Conservation (phyloP, 2,329 filamentous ascomycete species). For the Beauveria rudraprayagi region DNA sequence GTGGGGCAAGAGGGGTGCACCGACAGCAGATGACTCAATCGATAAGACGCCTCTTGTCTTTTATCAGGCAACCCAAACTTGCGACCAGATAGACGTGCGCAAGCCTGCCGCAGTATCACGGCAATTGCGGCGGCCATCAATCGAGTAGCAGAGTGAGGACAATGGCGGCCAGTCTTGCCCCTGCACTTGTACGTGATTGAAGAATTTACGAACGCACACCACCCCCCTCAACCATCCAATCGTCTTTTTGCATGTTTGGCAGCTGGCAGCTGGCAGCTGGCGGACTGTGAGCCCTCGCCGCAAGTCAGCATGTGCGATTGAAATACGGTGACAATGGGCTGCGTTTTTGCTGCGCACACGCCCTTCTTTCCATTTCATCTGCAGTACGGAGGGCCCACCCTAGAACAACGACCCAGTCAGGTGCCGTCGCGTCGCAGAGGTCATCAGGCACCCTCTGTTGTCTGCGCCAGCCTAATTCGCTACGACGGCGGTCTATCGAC, state of each 20-base stretch:
- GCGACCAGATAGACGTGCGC: neutral
- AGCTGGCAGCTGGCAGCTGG: too few species aligned
- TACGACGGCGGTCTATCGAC: neutral
- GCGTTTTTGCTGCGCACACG: neutral
- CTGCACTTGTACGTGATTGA: too few species aligned
- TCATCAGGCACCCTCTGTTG: neutral
- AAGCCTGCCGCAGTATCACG: neutral
- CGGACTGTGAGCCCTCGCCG: too few species aligned
- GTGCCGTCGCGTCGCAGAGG: slow-evolving; percentile 12
- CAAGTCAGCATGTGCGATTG: too few species aligned
- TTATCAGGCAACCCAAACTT: neutral
- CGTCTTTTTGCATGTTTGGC: too few species aligned
- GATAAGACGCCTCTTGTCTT: slow-evolving; percentile 1
- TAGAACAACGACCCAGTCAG: slow-evolving; percentile 19
- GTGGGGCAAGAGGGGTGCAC: neutral
- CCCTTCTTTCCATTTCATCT: neutral
- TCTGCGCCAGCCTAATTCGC: neutral
- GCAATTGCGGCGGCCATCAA: neutral
- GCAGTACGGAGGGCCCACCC: slow-evolving; percentile 2
- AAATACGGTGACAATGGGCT: too few species aligned
- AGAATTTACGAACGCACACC: too few species aligned
- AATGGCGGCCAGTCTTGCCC: too few species aligned
- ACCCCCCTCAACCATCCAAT: too few species aligned
- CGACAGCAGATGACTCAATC: slow-evolving; percentile 6
- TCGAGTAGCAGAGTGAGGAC: too few species aligned